These are phyloP conservation scores for Saccharomycopsis oosterbeekiorum DNA, from an alignment of 805 yeast species.

Conservation along the genomic window DNA sequence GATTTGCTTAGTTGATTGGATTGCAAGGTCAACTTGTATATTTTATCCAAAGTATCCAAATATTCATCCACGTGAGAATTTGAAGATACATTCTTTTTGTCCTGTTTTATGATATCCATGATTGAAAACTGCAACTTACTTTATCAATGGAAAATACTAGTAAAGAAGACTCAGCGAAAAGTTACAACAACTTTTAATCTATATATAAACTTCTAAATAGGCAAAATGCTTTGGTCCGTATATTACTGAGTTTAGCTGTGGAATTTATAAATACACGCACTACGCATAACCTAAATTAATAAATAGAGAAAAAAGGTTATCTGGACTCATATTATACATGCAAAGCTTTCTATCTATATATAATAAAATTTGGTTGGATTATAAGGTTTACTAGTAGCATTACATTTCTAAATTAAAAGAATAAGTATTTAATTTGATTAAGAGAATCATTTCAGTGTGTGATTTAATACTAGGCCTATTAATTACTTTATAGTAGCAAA, in stretches of 20 bases:
- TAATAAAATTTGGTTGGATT: no score
- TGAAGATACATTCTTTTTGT: not conserved
- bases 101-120: not conserved
- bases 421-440: no score
- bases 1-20: constrained; percentile 6
- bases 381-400: no score
- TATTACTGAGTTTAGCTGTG: not conserved
- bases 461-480: no score
- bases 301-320: not conserved
- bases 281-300: not conserved
- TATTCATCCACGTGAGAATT: not conserved
- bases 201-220: not conserved
- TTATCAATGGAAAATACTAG: no score
- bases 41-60: constrained; percentile 5
- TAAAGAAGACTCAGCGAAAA: no score
- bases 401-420: no score
- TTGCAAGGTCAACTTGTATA: constrained; percentile 11
- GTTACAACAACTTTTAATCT: no score
- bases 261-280: not conserved
- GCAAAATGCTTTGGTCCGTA: not conserved
- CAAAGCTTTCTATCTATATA: no score
- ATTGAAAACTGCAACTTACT: not conserved
- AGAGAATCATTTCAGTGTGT: no score
- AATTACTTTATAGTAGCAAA: no score
- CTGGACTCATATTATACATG: not conserved